Percentiles rank a stretch among this genome's conserved stretches.
Conservation (phyloP, 768 basidiomycete genomes). For the Lactarius hatsudake region DNA sequence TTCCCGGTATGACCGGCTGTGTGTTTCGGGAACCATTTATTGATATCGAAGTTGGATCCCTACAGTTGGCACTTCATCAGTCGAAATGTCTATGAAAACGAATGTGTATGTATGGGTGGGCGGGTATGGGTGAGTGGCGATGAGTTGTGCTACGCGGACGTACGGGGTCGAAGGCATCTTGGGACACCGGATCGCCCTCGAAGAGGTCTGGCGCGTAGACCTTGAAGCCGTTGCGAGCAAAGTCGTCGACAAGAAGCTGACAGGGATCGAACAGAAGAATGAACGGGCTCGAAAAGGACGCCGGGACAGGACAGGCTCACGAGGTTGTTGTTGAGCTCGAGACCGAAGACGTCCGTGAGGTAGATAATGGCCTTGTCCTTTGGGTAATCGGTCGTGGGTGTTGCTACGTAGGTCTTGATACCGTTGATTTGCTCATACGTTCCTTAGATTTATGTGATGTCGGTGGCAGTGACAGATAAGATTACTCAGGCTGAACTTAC, state of each 20-base stretch:
- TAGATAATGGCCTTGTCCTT: conserved; percentile 44
- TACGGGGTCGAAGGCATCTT: conserved; percentile 26
- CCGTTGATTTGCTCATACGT: conserved; percentile 37
- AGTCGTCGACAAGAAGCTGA: conserved; percentile 46
- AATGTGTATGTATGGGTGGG: neutral
- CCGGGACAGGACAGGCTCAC: conserved; percentile 23
- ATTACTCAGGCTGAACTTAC: conserved; percentile 24
- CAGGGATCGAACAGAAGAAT: neutral
- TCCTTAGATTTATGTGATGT: conserved; percentile 30
- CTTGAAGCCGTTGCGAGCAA: conserved; percentile 40
- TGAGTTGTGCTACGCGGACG: neutral
- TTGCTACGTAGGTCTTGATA: conserved; percentile 42
- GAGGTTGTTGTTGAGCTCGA: conserved; percentile 35
- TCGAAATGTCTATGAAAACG: neutral
- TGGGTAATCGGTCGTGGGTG: conserved; percentile 39
- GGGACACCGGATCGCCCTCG: conserved; percentile 31
- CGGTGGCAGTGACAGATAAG: neutral
- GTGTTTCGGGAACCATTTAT: conserved; percentile 25
- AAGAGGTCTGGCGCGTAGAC: conserved; percentile 27
- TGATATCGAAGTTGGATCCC: neutral
- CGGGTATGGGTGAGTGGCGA: neutral
- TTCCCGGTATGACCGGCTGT: conserved; percentile 24
- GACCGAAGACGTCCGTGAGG: conserved; percentile 41
- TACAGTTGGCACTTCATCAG: neutral
- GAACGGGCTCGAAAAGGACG: neutral